Evolutionary conservation across 371 early-diverging fungal species (phyloP).

Genomic region (Syncephalastrum racemosum): DNA sequence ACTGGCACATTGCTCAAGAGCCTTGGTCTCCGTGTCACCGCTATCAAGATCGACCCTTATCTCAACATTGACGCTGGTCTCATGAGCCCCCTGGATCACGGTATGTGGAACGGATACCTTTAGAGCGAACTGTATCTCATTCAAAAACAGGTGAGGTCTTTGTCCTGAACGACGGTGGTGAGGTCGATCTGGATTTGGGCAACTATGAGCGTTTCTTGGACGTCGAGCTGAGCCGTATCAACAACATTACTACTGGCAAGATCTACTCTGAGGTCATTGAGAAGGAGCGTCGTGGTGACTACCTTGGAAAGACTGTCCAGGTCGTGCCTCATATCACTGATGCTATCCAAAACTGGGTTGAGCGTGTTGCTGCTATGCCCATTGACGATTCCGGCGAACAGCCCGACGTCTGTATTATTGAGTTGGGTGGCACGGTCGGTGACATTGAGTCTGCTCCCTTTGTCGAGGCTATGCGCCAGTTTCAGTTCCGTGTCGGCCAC

Average conservation of each 20-base stretch:
- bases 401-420: constrained; percentile 98
- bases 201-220: constrained; percentile 99
- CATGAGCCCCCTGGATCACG: constrained; percentile 97
- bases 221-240: constrained; percentile 89
- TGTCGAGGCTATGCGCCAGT: constrained; percentile 98
- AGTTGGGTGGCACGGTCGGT: constrained; percentile 99
- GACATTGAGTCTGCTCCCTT: constrained; percentile 99
- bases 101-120: constrained; percentile 37
- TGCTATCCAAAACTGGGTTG: constrained; percentile 96
- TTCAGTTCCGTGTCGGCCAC: constrained; percentile 96
- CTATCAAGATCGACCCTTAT: constrained; percentile 99
- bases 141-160: constrained; percentile 88
- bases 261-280: constrained; percentile 96
- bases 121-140: background rate
- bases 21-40: constrained; percentile 91
- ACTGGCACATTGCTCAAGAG: constrained; percentile 96
- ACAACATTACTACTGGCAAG: constrained; percentile 99
- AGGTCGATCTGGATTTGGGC: constrained; percentile 98
- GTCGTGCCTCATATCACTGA: constrained; percentile 98
- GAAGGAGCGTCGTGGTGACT: constrained; percentile 89
- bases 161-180: constrained; percentile 99
- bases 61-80: constrained; percentile 99
- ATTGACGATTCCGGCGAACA: constrained; percentile 80
- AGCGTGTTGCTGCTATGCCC: constrained; percentile 84
- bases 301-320: constrained; percentile 98